Percentiles rank a stretch among this genome's conserved stretches.
Evolutionary conservation across 2,329 filamentous ascomycete species (phyloP).

Genomic region (Epichloe gansuensis): DNA sequence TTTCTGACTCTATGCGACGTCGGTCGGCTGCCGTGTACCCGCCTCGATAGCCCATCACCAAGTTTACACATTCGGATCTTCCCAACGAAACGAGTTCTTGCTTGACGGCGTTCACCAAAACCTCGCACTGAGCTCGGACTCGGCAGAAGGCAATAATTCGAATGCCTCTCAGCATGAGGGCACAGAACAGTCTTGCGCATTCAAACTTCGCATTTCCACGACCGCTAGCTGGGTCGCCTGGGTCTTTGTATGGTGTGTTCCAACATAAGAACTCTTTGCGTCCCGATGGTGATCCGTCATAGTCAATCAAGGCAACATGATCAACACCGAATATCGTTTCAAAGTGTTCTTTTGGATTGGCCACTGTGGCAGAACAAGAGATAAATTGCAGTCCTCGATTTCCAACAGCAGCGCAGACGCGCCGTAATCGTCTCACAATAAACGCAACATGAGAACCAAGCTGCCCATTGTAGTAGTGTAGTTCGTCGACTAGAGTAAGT

Average conservation of each 20-base stretch:
- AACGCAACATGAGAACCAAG: constrained; percentile 90
- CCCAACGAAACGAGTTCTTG: constrained; percentile 62
- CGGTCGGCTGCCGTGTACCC: constrained; percentile 90
- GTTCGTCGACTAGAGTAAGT: constrained; percentile 50
- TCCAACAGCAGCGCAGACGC: constrained; percentile 81
- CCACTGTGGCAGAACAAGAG: constrained; percentile 91
- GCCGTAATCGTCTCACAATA: constrained; percentile 78
- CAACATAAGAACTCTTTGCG: constrained; percentile 93
- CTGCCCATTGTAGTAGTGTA: constrained; percentile 93
- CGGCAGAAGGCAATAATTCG: constrained; percentile 88
- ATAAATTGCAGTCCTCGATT: constrained; percentile 81
- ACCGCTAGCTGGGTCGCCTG: constrained; percentile 73
- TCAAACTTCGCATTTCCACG: constrained; percentile 73
- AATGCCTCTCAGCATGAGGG: constrained; percentile 76
- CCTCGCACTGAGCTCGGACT: constrained; percentile 78
- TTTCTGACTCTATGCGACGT: constrained; percentile 77
- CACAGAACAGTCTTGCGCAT: constrained; percentile 81
- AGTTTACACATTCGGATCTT: constrained; percentile 56
- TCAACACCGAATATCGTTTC: constrained; percentile 84
- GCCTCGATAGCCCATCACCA: constrained; percentile 91
- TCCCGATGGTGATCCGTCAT: constrained; percentile 80
- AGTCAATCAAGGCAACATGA: constrained; percentile 69
- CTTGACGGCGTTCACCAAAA: constrained; percentile 67
- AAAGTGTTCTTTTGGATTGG: constrained; percentile 87
- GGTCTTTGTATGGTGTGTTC: constrained; percentile 93